Base-by-base conservation (phyloP, 257 asterid genomes). In the Echium plantagineum region DNA sequence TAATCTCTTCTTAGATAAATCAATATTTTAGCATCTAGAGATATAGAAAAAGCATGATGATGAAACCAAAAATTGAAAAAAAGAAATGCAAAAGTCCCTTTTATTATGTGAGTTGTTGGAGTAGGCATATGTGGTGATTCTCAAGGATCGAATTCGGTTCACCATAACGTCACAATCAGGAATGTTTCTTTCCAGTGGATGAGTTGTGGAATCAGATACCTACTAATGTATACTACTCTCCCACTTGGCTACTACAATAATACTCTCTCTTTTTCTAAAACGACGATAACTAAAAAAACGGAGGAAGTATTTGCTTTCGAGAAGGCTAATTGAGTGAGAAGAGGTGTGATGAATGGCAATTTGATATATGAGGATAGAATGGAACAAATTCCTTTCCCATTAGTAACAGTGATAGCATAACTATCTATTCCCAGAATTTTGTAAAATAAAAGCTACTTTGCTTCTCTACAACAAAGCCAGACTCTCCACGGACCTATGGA, bases 51-150 rank as follows among this genome's bases (percentile, higher is more conserved):
- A 1, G 13, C 12, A 35, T 9, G 13, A 35, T 35, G 10, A 35
- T n/a, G n/a, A 35, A 35, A 2, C 32, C 7, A 35, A 35, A 6
- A 35, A 6, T 7, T 35, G 46, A 9, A 35, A 35, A 35, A 35
- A 35, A 9, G 46, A 35, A 35, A 9, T 30, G 65, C 32, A 35
- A 57, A 66, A 60, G 68, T 47, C 26, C 28, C 22, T 31, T 58
- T 21, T 56, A 32, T 49, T 58, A 31, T 70, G 26, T 12, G 49
- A 42, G 49, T 42, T 42, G 49, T 42, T 9, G 57, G 69, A 6
- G 17, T 52, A 35, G n/a, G n/a, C n/a, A 42, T 42, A 42, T 42
- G 49, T 42, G 49, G 0, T 13, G 49, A 42, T 10, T 42, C 49
- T 42, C 49, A 42, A 3, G 16, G 16, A 42, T 10, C 49, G 13